Base-by-base conservation (phyloP, 192 early-diverging fungal genomes). In the Phycomyces nitens region DNA sequence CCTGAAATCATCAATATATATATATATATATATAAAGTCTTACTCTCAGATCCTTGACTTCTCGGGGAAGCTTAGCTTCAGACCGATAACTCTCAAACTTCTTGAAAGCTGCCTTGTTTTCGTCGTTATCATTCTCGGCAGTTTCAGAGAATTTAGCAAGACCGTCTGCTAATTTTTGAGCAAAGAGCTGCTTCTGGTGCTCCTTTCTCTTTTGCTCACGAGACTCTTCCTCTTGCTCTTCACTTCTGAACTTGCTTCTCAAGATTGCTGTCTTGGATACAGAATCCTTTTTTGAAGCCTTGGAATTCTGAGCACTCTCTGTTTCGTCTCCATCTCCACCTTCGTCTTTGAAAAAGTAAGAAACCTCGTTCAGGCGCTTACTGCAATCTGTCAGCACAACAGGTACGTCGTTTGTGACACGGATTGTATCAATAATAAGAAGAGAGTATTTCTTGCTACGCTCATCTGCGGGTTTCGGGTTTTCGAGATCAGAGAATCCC, bases 51-150 rank as follows among this genome's bases (percentile, higher is more conserved):
- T 88, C 82, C 61, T 82, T 77, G 24, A 89, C 86, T 51, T 90
- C 86, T 57, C 85, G 87, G 8, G 97, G 97, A 51, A 99, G 68
- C 23, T 87, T 82, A 0, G 88, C 82, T 58, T 98, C 97, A 65
- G 90, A 83, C 72, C 91, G 88, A 75, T 99, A 99, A 82, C 93
- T 94, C 73, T 98, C 97, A 75, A 95, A 97, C 73, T 91, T 90
- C 58, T 84, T 84, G 70, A 96, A 92, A 18, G 82, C 80, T 16
- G 81, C 82, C 68, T 89, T 84, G 53, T 89, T 79, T 49, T 92
- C 84, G 44, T 80, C 82, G 49, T 81, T 79, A 18, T 77, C 78
- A 20, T 83, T 82, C 16, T 78, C 80, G 1, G 78, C 79, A 6
- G 74, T 81, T 41, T 89, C 88, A 0, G 86, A 78, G 77, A 88